Conservation (phyloP, 345 rosid genomes). For the Syzygium aromaticum region DNA sequence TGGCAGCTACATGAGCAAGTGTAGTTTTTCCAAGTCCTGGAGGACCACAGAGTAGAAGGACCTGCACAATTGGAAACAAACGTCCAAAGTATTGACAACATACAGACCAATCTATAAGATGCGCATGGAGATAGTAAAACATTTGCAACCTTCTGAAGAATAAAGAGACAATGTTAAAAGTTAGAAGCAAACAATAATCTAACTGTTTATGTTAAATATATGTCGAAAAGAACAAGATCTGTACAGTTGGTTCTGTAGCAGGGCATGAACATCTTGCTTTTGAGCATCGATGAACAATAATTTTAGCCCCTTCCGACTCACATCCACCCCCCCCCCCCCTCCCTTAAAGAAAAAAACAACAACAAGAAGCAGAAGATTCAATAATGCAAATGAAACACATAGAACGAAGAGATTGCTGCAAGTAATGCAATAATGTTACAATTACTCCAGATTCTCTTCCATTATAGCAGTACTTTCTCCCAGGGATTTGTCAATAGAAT, state of each 20-base stretch:
- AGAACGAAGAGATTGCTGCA: neutral
- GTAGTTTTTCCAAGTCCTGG: conserved; percentile 99
- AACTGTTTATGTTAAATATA: neutral
- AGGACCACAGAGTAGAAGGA: conserved; percentile 93
- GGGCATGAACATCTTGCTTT: neutral
- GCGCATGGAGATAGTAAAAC: neutral
- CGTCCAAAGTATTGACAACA: neutral
- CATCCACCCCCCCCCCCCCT: neutral
- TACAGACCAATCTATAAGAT: neutral
- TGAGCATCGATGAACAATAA: neutral
- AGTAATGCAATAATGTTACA: neutral
- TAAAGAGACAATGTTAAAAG: neutral
- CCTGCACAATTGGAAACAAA: conserved; percentile 36
- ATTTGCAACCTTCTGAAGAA: neutral
- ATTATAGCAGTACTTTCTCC: neutral
- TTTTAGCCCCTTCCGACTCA: neutral
- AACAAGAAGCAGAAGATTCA: neutral
- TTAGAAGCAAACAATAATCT: neutral
- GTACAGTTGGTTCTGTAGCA: neutral
- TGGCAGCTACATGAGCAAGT: conserved; percentile 93
- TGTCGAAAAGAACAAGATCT: neutral
- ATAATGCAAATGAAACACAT: neutral
- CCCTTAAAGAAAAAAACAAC: neutral
- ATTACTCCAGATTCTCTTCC: neutral
- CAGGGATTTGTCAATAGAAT: neutral